Base-by-base conservation (phyloP, 495 filamentous ascomycete genomes). In the Penicillium cinerascens region DNA sequence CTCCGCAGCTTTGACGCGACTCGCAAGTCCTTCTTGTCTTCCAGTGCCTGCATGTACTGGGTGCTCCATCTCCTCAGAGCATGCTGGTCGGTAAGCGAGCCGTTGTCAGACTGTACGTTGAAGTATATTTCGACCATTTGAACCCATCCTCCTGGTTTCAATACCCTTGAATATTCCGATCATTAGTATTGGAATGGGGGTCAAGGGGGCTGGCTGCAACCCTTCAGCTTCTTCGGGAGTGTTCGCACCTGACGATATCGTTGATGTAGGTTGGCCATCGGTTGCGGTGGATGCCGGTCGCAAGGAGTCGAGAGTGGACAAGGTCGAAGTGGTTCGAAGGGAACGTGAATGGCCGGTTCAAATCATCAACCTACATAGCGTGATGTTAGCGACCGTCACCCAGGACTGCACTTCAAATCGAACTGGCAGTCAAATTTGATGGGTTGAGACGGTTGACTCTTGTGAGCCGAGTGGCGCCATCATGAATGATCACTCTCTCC, bases 71-170 rank as follows among this genome's bases (percentile, higher is more conserved):
- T 78, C 42, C 83, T 78, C 55, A 95, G 68, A 2, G 88, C 87
- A 68, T 89, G 84, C 47, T 78, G 69, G 13, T 84, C 78, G 11
- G 81, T 87, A 54, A 97, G 78, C 7, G 82, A 85, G 22, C 93
- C 93, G 56, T 91, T 96, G 59, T 95, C 87, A 2, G 91, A 96
- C 64, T 97, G 92, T 25, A 89, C 83, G 55, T 88, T 91, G 68
- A 84, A 87, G 60, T 95, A 91, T 53, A 91, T 80, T 65, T 98
- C 93, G 22, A 88, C 80, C 80, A 97, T 86, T 65, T 98, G 93
- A 44, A 90, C 79, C 92, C 92, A 97, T 16, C 93, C 91, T 21
- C 87, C 82, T 33, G 78, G 81, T 54, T 78, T 87, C 43, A 85
- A 60, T 4, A 87, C 75, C 52, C 80, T 82, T 59, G 47, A 59